Evolutionary conservation across 352 stramenopile genomes (phyloP), one percentile per base, ranked within the genome.

Genomic region (Globisporangium spiculum): DNA sequence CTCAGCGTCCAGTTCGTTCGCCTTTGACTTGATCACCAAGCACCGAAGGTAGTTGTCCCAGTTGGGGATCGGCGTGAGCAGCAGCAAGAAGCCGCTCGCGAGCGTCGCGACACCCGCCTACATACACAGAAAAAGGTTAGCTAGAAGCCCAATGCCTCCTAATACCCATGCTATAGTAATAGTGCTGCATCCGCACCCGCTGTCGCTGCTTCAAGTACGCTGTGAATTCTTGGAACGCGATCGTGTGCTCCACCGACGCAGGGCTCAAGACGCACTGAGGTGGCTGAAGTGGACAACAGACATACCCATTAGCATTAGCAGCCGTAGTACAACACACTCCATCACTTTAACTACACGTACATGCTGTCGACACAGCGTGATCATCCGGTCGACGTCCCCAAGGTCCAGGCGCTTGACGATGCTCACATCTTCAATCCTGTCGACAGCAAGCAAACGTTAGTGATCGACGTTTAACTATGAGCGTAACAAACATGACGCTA

Each of bases 331-430:
- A 58, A 38, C 24, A 22, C 18, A n/a, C 57, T 16, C n/a, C 24
- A 22, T 34, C 14, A 20, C 20, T 14, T 36, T 44, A 14, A 52
- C 9, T n/a, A 34, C 12, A 62, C 66, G 53, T 76, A 91, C 83
- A 68, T 90, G 77, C 61, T 80, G 64, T 27, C 56, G 68, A 48
- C 78, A 90, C n/a, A 69, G 79, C 36, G 68, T 67, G 62, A 91
- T 77, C 63, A 93, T 81, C 26, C 76, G 78, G 32, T 90, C 79
- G 30, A 91, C 74, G 59, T 90, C 81, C 0, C 57, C 70, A 38
- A 87, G 76, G 36, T 81, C 75, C 26, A 93, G 66, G 3, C 85
- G 81, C 68, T 93, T 93, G 44, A 75, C 69, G 44, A 93, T 79
- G 41, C 77, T 63, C 50, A 89, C 75, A 9, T 81, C 69, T 24